Evolutionary conservation across 805 yeast genomes (phyloP).

Genomic region (Zygosaccharomyces lentus): DNA sequence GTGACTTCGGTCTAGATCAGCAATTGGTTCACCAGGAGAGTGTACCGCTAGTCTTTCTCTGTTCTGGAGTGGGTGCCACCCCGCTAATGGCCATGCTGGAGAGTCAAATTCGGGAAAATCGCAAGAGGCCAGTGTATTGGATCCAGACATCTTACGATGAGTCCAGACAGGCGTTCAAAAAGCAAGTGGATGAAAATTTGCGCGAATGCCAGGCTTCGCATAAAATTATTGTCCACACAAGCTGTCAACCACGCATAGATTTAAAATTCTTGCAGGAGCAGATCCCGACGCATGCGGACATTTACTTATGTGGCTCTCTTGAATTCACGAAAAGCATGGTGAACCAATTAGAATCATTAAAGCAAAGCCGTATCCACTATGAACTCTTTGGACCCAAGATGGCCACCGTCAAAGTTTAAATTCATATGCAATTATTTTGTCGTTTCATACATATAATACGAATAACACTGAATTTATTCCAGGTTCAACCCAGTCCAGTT

Average conservation of each 20-base stretch:
- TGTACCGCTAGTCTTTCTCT: constrained; percentile 41
- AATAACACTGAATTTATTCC: constrained; percentile 4
- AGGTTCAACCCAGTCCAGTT: constrained; percentile 27
- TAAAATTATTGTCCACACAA: constrained; percentile 22
- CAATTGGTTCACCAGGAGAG: constrained; percentile 30
- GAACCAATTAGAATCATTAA: constrained; percentile 17
- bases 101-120: constrained; percentile 25
- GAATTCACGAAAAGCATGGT: constrained; percentile 31
- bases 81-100: constrained; percentile 55
- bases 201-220: constrained; percentile 13
- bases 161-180: constrained; percentile 25
- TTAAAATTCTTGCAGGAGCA: constrained; percentile 21
- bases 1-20: constrained; percentile 41
- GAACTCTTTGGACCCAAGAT: constrained; percentile 37
- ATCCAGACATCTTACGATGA: constrained; percentile 30
- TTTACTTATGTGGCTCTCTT: constrained; percentile 33
- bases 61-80: constrained; percentile 68
- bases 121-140: constrained; percentile 32
- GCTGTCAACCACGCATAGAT: constrained; percentile 25
- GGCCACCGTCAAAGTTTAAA: constrained; percentile 26
- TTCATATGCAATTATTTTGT: not conserved
- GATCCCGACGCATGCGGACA: constrained; percentile 29
- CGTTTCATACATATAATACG: not conserved
- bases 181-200: constrained; percentile 24
- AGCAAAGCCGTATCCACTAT: constrained; percentile 29